Evolutionary conservation across 2,329 filamentous ascomycete genomes (phyloP), one percentile per base, ranked within the genome.

Genomic region (Lizonia empirigonia): DNA sequence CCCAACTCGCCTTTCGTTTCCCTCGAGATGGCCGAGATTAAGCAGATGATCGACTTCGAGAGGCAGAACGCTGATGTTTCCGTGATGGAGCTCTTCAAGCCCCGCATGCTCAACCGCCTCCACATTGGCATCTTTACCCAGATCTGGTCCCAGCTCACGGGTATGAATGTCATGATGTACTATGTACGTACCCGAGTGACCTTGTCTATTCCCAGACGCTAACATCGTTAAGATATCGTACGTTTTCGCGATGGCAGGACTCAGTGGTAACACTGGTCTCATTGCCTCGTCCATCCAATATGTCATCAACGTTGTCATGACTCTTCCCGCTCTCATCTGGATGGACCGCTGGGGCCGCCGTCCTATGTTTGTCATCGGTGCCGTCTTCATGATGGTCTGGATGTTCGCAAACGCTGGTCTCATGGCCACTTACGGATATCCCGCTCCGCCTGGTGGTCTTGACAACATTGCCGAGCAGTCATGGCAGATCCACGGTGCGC

Each of bases 301-400:
- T 68, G 80, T 91, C 62, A 90, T 93, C 77, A 92, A 92, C 70
- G 89, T 93, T 1, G 53, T 86, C 44, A 89, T 90, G 85, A 93
- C 90, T 0, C 70, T 92, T 3, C 87, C 88, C 0, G 89, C 89
- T 1, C 80, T 93, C 19, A 73, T 92, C 49, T 92, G 78, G 76
- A 82, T 92, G 62, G 89, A 94, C 61, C 78, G 80, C 47, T 90
- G 87, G 85, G 90, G 90, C 37, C 88, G 89, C 57, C 88, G 88
- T 33, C 77, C 77, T 1, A 83, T 86, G 4, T 77, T 90, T 27
- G 76, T 90, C n/a, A 65, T 85, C 20, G 88, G 87, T 39, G 82
- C 86, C 5, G 73, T 81, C 19, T 74, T 88, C 37, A 90, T 90
- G 87, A 69, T 69, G 69, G 77, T 77, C 5, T 86, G 81, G 75